Percentiles rank a stretch among this genome's conserved stretches.
Conservation (phyloP, 148 eudicot species). For the Cornus suecica region DNA sequence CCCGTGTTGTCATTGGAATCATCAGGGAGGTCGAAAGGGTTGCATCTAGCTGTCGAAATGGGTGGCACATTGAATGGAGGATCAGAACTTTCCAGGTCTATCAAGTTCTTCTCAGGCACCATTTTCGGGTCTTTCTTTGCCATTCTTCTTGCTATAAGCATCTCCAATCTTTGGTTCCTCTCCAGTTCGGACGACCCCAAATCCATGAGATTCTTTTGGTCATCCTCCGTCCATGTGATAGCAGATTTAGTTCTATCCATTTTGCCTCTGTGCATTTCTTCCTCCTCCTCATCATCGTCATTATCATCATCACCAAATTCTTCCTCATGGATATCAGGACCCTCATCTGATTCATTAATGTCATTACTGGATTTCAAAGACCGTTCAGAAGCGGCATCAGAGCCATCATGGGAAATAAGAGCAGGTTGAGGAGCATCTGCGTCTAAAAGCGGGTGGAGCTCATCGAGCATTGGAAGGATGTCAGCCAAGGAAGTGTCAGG, state of each 20-base stretch:
- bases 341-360: constrained; percentile 20
- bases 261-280: constrained; percentile 19
- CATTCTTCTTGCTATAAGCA: constrained; percentile 51
- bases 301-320: constrained; percentile 31
- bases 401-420: constrained; percentile 20
- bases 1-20: constrained; percentile 19
- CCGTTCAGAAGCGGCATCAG: constrained; percentile 24
- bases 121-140: constrained; percentile 26
- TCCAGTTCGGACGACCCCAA: constrained; percentile 52
- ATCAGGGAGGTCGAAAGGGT: constrained; percentile 46
- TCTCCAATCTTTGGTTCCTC: constrained; percentile 58
- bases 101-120: constrained; percentile 45
- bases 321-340: constrained; percentile 22
- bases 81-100: constrained; percentile 43
- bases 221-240: constrained; percentile 66
- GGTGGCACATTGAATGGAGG: constrained; percentile 42
- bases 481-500: constrained; percentile 49
- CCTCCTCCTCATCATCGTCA: constrained; percentile 44
- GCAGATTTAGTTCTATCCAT: constrained; percentile 28
- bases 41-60: constrained; percentile 35
- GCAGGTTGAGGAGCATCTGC: constrained; percentile 24
- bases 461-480: constrained; percentile 39
- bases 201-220: constrained; percentile 58
- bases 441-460: constrained; percentile 47
- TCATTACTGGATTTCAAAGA: constrained; percentile 23